Conservation (phyloP, 2,329 filamentous ascomycete species). For the Penicillium sp. region DNA sequence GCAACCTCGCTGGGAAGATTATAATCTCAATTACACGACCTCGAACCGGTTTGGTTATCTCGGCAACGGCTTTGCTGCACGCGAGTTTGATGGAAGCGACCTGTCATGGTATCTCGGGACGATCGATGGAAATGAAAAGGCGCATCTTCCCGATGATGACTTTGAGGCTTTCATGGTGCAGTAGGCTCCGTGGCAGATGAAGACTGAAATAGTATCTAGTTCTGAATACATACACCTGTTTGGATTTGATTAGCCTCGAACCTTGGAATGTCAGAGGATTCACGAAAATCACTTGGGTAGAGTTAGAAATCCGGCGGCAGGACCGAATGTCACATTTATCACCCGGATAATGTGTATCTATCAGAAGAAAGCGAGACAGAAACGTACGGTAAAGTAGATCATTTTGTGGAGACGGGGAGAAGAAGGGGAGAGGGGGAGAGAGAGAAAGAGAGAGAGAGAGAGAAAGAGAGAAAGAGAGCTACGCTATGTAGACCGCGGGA, state of each 20-base stretch:
- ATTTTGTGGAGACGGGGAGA: too few relatives aligned
- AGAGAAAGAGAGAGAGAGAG: too few relatives aligned
- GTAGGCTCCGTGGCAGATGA: neutral
- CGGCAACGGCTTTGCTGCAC: constrained; percentile 19
- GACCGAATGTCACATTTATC: too few relatives aligned
- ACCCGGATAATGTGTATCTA: too few relatives aligned
- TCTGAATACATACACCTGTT: neutral
- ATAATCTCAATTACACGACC: constrained; percentile 18
- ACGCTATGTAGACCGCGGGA: too few relatives aligned
- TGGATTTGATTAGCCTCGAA: neutral
- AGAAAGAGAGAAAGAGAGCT: too few relatives aligned
- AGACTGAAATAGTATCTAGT: neutral
- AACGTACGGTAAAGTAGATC: too few relatives aligned
- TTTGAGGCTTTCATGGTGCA: constrained; percentile 12
- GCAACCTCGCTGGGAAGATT: constrained; percentile 28
- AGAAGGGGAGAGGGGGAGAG: too few relatives aligned
- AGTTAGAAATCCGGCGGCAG: too few relatives aligned
- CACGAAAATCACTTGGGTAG: too few relatives aligned
- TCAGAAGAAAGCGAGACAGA: too few relatives aligned
- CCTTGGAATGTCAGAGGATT: too few relatives aligned
- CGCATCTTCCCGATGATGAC: constrained; percentile 10
- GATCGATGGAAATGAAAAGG: constrained; percentile 9
- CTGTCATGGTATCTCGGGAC: constrained; percentile 11
- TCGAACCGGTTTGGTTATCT: constrained; percentile 21
- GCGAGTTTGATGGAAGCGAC: constrained; percentile 21